These are phyloP conservation scores for Solanum tarapatanum DNA, from an alignment of 257 asterid genomes.

Conservation along the genomic window DNA sequence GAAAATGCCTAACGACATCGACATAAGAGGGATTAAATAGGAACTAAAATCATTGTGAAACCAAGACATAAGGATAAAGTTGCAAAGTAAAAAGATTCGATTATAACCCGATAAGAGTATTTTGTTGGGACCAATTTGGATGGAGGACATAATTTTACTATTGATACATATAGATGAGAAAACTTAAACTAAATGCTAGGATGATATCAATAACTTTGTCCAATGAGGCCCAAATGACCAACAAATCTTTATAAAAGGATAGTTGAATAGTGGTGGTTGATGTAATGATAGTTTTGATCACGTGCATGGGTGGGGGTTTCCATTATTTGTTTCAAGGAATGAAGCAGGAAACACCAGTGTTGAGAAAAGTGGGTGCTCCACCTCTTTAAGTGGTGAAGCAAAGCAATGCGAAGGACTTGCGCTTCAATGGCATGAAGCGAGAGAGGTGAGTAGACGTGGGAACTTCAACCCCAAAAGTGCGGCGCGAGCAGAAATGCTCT, in stretches of 20 bases:
- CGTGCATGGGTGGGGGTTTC: neutral
- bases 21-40: neutral
- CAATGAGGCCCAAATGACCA: neutral
- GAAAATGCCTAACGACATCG: neutral
- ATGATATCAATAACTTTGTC: neutral
- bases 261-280: neutral
- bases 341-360: neutral
- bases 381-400: neutral
- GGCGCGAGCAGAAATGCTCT: neutral
- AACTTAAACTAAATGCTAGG: neutral
- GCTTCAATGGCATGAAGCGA: neutral
- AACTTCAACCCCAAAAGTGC: neutral
- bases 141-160: neutral
- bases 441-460: neutral
- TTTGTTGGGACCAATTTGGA: neutral
- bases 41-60: neutral
- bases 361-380: neutral
- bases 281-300: neutral
- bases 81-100: neutral
- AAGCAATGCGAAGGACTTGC: neutral
- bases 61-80: neutral
- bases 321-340: neutral
- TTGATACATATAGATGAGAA: neutral
- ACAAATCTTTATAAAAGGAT: neutral
- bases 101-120: neutral